Conservation (phyloP, 2,329 filamentous ascomycete species). For the Colletotrichum musicola region DNA sequence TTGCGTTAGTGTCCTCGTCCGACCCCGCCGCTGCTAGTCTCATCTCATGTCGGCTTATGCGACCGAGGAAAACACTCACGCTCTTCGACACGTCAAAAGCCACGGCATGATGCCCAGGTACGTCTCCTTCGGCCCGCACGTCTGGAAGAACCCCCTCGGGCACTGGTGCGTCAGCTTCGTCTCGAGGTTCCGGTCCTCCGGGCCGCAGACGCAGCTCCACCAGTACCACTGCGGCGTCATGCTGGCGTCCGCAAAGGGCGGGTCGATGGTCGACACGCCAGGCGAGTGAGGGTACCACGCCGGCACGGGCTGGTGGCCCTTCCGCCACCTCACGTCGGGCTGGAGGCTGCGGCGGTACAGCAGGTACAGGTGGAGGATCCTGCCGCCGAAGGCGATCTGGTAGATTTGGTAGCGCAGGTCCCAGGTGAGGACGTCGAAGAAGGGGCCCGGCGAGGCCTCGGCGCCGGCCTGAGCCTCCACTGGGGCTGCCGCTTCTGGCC, state of each 20-base stretch:
- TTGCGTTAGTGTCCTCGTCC: slow-evolving; percentile 18
- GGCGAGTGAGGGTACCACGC: slow-evolving; percentile 38
- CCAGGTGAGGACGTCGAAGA: slow-evolving; percentile 36
- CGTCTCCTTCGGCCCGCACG: slow-evolving; percentile 32
- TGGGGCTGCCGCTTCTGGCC: background rate
- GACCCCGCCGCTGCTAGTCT: slow-evolving; percentile 10
- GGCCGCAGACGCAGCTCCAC: slow-evolving; percentile 40
- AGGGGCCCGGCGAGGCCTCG: slow-evolving; percentile 12
- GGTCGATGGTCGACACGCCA: slow-evolving; percentile 35
- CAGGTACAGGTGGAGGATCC: slow-evolving; percentile 36
- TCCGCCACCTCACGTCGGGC: slow-evolving; percentile 36
- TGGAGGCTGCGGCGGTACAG: slow-evolving; percentile 37
- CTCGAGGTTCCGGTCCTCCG: slow-evolving; percentile 34
- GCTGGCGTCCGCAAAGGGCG: slow-evolving; percentile 32
- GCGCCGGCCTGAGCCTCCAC: background rate
- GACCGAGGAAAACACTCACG: slow-evolving; percentile 29
- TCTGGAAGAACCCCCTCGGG: slow-evolving; percentile 38
- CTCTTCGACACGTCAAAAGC: slow-evolving; percentile 36
- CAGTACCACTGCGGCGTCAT: slow-evolving; percentile 38
- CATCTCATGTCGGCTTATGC: background rate
- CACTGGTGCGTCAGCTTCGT: slow-evolving; percentile 35
- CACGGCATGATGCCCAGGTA: slow-evolving; percentile 35
- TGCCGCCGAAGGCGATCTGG: slow-evolving; percentile 35
- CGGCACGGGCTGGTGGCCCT: slow-evolving; percentile 37
- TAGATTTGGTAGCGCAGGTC: slow-evolving; percentile 39